A percentile compares a stretch with the other conserved stretches of the same genome.
phyloP scores from a whole-genome alignment of 2,329 filamentous ascomycete genomes.

The Dactylellina haptotyla region DNA sequence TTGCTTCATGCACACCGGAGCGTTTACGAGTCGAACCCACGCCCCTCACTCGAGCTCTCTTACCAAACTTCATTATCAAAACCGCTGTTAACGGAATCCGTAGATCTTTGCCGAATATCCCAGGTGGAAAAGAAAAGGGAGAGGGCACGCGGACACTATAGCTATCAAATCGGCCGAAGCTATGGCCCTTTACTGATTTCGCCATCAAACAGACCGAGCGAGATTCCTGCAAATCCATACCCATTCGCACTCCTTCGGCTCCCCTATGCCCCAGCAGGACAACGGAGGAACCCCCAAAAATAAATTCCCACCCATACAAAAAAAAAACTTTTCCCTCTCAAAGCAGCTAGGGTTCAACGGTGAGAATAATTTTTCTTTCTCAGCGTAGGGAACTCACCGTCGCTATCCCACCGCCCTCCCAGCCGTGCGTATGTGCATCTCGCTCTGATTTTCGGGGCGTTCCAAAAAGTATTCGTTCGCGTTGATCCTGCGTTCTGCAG shows the following conservation, averaged over 20 bases:
- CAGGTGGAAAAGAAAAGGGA: conserved; percentile 15
- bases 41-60: neutral
- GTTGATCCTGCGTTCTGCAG: neutral
- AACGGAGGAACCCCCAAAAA: neutral
- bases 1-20: conserved; percentile 9
- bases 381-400: conserved; percentile 32
- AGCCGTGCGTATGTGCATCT: too few species aligned
- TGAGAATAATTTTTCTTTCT: neutral
- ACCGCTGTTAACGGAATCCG: conserved; percentile 17
- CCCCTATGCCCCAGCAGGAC: neutral
- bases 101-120: conserved; percentile 35
- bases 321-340: conserved; percentile 18
- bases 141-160: conserved; percentile 26
- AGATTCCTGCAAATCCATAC: too few species aligned
- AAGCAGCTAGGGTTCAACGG: conserved; percentile 15
- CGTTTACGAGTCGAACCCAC: neutral
- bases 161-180: neutral
- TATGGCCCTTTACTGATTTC: neutral
- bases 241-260: neutral
- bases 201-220: neutral
- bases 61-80: conserved; percentile 15
- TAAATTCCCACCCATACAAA: neutral
- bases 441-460: conserved; percentile 21
- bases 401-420: conserved; percentile 31
- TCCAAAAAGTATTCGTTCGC: neutral